Base-by-base conservation (phyloP, 2,329 filamentous ascomycete species). In the Blastomyces emzantsi region DNA sequence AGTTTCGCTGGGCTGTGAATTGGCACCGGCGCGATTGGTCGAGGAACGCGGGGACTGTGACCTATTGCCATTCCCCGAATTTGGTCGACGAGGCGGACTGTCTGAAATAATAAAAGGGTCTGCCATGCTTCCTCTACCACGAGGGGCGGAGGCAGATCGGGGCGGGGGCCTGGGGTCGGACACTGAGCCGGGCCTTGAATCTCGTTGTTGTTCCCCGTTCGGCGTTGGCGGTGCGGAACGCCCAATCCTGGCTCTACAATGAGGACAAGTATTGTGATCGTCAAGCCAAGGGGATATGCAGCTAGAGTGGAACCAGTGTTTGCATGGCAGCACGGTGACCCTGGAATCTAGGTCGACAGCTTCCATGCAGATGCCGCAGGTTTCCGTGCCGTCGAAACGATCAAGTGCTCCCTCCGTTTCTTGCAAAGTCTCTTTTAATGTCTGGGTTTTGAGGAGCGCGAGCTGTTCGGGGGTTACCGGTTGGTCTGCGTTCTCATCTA, bases 301-400 rank as follows among this genome's bases (percentile, higher is more conserved):
- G 33, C 84, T 80, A 64, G 87, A 87, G 71, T 97, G 93, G 74
- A 96, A 97, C 90, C 91, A 96, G 72, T 99, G 94, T 64, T 86
- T 88, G 77, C 94, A 99, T 0, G 92, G 92, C 60, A 99, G 77
- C 56, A 87, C 83, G 0, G 89, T 84, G 5, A 93, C 90, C 72
- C 90, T 86, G 39, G 90, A 86, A 13, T 86, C 89, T 45, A 89
- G 72, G 33, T 85, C 82, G 66, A 95, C 87, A 36, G 90, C 85
- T 63, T 97, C 92, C 80, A 97, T 96, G 76, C 94, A 99, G 64
- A 99, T 96, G 45, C 90, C 92, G 74, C 94, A 99, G 72, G 97
- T 92, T 1, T 83, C 85, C 61, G 80, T 82, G 52, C 86, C 88
- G 64, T 88, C 90, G 5, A 78, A 76, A 7, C 83, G 83, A 62